Percentiles rank a stretch among this genome's conserved stretches.
These are phyloP conservation scores for Phytophthora litchii DNA, from an alignment of 352 stramenopile species.

Conservation along the genomic window DNA sequence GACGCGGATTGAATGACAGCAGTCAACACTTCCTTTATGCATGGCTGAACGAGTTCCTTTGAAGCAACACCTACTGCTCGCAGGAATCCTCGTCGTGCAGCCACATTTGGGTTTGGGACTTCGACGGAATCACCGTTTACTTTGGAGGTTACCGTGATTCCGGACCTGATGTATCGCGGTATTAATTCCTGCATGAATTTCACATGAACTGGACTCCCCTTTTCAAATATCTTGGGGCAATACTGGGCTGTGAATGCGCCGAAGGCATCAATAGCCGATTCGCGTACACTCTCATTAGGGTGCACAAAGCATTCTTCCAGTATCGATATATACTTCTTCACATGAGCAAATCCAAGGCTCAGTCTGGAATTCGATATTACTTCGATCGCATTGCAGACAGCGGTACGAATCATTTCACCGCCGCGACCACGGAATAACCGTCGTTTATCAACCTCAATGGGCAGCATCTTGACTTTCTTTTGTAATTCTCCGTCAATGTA, in stretches of 20 bases:
- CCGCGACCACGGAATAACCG: constrained; percentile 96
- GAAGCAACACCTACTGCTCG: constrained; percentile 60
- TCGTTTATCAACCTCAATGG: constrained; percentile 92
- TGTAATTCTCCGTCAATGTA: constrained; percentile 79
- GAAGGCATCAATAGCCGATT: constrained; percentile 88
- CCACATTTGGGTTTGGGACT: constrained; percentile 60
- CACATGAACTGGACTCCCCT: constrained; percentile 45
- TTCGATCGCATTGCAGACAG: constrained; percentile 95
- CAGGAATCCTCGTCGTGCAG: constrained; percentile 60
- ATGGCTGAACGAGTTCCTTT: constrained; percentile 61
- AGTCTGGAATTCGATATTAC: constrained; percentile 71
- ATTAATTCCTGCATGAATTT: constrained; percentile 59
- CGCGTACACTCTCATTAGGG: constrained; percentile 92
- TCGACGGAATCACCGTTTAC: constrained; percentile 33
- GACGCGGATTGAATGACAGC: constrained; percentile 52
- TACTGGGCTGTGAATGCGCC: constrained; percentile 87
- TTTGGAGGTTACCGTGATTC: constrained; percentile 43
- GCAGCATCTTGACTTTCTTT: constrained; percentile 69
- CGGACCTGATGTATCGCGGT: constrained; percentile 60
- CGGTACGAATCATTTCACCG: constrained; percentile 94
- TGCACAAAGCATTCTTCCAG: constrained; percentile 95
- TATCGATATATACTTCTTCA: constrained; percentile 82
- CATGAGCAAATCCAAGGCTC: constrained; percentile 56
- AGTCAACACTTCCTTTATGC: constrained; percentile 48
- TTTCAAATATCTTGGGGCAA: constrained; percentile 77